Evolutionary conservation across 345 rosid species (phyloP).

Genomic region (Populus simonii): DNA sequence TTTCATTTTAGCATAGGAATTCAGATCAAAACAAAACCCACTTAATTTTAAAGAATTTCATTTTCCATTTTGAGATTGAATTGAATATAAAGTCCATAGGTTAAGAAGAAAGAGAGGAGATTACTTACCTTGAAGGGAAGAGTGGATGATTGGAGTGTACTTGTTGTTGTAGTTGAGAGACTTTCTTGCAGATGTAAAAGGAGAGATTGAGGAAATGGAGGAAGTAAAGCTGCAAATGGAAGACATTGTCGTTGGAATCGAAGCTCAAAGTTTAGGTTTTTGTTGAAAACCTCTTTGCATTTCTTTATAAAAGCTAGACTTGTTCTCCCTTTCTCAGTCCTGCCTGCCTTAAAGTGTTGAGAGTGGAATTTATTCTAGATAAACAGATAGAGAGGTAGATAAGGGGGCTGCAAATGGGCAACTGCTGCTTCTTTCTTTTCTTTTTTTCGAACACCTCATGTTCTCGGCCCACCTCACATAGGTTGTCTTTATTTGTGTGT

Average conservation of each 20-base stretch:
- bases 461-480: too few species aligned
- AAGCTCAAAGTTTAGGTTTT: too few species aligned
- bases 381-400: too few species aligned
- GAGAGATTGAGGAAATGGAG: constrained; percentile 47
- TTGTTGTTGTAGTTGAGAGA: constrained; percentile 25
- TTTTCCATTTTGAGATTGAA: constrained; percentile 5
- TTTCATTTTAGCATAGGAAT: background rate
- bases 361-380: too few species aligned
- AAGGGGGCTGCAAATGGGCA: too few species aligned
- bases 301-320: too few species aligned
- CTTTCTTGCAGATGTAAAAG: constrained; percentile 37
- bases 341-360: too few species aligned
- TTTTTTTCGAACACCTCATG: too few species aligned
- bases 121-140: constrained; percentile 76
- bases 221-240: constrained; percentile 15
- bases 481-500: background rate
- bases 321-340: too few species aligned
- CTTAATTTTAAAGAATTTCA: background rate
- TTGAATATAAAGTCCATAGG: background rate
- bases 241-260: constrained; percentile 31
- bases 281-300: too few species aligned
- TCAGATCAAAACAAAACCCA: background rate
- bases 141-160: constrained; percentile 46
- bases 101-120: background rate
- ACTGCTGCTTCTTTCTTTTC: too few species aligned